These are phyloP conservation scores for Carex parvula DNA, from an alignment of 176 grass and related monocot genomes.

Conservation along the genomic window DNA sequence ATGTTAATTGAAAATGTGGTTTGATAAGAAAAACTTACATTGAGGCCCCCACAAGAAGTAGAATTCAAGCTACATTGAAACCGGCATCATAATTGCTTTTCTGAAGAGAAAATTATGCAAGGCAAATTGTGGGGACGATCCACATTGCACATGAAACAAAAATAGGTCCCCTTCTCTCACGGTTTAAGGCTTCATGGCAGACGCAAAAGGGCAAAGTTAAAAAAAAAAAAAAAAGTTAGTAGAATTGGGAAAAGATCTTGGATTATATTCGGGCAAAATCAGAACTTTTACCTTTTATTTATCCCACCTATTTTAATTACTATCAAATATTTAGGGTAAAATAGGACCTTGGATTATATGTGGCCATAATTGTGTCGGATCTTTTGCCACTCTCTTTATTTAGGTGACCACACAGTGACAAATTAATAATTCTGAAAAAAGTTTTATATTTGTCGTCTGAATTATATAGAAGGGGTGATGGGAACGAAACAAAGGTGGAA, in stretches of 20 bases:
- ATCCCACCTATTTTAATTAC: neutral
- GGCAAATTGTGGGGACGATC: neutral
- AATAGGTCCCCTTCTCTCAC: neutral
- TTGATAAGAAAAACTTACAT: neutral
- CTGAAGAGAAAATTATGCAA: slow-evolving; percentile 3
- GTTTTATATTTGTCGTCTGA: no score
- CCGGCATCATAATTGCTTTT: slow-evolving; percentile 12
- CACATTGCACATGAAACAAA: slow-evolving; percentile 22
- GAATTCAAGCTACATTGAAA: neutral
- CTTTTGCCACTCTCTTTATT: no score
- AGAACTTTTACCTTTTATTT: neutral
- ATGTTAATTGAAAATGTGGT: no score
- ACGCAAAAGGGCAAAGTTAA: neutral
- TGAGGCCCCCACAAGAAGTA: slow-evolving; percentile 16
- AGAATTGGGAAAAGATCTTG: neutral
- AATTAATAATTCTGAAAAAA: no score
- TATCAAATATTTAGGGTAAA: neutral
- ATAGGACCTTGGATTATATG: neutral
- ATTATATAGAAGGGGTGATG: no score
- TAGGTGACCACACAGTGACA: no score
- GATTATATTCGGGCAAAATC: neutral
- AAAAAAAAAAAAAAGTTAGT: neutral
- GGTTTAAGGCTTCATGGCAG: neutral
- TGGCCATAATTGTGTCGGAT: neutral
- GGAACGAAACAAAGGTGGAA: no score